Conservation (phyloP, 805 yeast genomes). For the Candida awuae region DNA sequence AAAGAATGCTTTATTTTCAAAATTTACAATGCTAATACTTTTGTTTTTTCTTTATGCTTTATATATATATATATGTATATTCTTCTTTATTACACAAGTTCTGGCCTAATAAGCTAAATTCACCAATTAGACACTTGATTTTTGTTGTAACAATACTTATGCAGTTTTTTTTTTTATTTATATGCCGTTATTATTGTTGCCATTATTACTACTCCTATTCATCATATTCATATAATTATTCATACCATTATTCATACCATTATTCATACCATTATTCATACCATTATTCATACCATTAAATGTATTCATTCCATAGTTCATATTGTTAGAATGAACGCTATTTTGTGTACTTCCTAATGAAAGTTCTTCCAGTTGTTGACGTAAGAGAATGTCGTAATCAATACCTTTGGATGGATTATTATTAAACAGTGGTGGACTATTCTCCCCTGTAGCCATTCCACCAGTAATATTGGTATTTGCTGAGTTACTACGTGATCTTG, state of each 20-base stretch:
- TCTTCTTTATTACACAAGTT: no score
- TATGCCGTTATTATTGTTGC: neutral
- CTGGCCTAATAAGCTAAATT: no score
- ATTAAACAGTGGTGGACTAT: slow-evolving; percentile 17
- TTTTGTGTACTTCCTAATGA: slow-evolving; percentile 13
- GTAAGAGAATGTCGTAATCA: slow-evolving; percentile 23
- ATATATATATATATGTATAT: no score
- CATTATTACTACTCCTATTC: neutral
- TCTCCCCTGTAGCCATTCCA: slow-evolving; percentile 11
- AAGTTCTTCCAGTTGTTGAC: slow-evolving; percentile 26
- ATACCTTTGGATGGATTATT: slow-evolving; percentile 8
- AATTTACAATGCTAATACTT: no score
- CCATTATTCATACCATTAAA: neutral
- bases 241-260: neutral
- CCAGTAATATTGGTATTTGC: slow-evolving; percentile 9
- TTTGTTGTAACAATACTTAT: no score
- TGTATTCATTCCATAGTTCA: neutral
- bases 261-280: neutral
- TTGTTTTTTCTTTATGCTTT: no score
- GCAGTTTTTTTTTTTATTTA: neutral
- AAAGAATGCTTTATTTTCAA: no score
- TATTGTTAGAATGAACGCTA: neutral
- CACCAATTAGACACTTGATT: no score
- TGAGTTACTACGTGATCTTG: slow-evolving; percentile 11
- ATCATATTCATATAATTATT: neutral